Evolutionary conservation across 2,329 filamentous ascomycete species (phyloP), one percentile per base, ranked within the genome.

Genomic region (Penicillium sp.): DNA sequence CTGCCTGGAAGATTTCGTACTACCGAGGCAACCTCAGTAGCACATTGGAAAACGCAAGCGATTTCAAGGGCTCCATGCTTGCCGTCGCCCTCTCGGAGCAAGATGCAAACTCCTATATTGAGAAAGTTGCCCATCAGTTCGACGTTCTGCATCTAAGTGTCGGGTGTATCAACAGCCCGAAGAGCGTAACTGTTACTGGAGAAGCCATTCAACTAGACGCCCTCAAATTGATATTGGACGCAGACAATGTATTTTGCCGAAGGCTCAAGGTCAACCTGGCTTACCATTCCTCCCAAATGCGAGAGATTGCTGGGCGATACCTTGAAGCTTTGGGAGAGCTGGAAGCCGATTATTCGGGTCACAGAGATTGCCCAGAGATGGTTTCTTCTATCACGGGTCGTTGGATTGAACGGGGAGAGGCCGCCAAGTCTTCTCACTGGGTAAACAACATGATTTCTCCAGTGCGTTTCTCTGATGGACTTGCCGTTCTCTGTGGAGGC

Each of bases 321-420:
- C 45, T 38, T 16, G 34, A 22, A 5, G 36, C 36, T 7, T 5
- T 50, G 42, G 42, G 47, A 3, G 38, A 46, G 1, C 21, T 54
- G 10, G 21, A 43, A 8, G 10, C 8, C 7, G 42, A 18, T 29
- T 39, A 47, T 5, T 27, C 45, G 5, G 31, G 27, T 14, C n/a
- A 36, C 16, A 44, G 27, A 5, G 27, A 45, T 11, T 18, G 10
- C 14, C 32, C 48, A 4, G 31, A 44, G 34, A 45, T 27, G 48
- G 44, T 45, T 7, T 50, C 41, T 27, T 51, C 31, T 42, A 27
- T 49, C 3, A 40, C 21, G 3, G 18, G 48, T 8, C 31, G 43
- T 10, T 36, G 42, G 24, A 56, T 56, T 10, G 16, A 55, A 38
- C 53, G 50, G 16, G 77, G 75, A 2, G 41, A 54, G 13, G n/a